Conservation (phyloP, 2,329 filamentous ascomycete species). For the Ascochyta rabiei region DNA sequence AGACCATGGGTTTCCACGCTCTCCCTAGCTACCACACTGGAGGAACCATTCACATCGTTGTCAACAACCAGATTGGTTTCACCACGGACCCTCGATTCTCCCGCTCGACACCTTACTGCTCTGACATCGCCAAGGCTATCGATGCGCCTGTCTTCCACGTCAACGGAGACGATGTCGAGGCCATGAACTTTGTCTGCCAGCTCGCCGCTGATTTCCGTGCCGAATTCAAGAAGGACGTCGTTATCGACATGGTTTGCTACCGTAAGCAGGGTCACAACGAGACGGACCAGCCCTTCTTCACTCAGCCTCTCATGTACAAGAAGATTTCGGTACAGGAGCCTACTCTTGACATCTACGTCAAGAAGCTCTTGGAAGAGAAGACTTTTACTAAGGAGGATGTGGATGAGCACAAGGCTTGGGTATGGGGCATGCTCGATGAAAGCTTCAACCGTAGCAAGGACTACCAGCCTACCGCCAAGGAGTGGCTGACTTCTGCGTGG, state of each 20-base stretch:
- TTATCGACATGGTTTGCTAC: slow-evolving; percentile 98
- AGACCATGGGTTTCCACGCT: slow-evolving; percentile 96
- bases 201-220: slow-evolving; percentile 97
- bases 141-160: slow-evolving; percentile 99
- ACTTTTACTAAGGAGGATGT: slow-evolving; percentile 98
- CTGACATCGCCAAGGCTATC: slow-evolving; percentile 98
- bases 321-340: slow-evolving; percentile 83
- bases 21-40: slow-evolving; percentile 96
- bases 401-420: slow-evolving; percentile 99
- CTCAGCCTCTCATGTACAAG: slow-evolving; percentile 99
- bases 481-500: slow-evolving; percentile 99
- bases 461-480: slow-evolving; percentile 93
- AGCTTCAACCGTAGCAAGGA: slow-evolving; percentile 98
- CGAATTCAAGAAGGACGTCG: slow-evolving; percentile 97
- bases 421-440: slow-evolving; percentile 98
- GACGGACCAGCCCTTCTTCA: slow-evolving; percentile 98
- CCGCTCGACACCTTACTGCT: slow-evolving; percentile 97
- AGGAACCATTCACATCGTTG: slow-evolving; percentile 93
- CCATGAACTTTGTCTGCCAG: slow-evolving; percentile 97
- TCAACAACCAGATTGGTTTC: slow-evolving; percentile 99
- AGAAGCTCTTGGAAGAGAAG: slow-evolving; percentile 88
- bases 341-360: slow-evolving; percentile 88
- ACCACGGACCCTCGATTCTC: slow-evolving; percentile 97
- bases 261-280: slow-evolving; percentile 99
- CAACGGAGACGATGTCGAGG: slow-evolving; percentile 97